Percentiles rank a stretch among this genome's conserved stretches.
Conservation (phyloP, 2,329 filamentous ascomycete genomes). For the Penicillium griseofulvum region DNA sequence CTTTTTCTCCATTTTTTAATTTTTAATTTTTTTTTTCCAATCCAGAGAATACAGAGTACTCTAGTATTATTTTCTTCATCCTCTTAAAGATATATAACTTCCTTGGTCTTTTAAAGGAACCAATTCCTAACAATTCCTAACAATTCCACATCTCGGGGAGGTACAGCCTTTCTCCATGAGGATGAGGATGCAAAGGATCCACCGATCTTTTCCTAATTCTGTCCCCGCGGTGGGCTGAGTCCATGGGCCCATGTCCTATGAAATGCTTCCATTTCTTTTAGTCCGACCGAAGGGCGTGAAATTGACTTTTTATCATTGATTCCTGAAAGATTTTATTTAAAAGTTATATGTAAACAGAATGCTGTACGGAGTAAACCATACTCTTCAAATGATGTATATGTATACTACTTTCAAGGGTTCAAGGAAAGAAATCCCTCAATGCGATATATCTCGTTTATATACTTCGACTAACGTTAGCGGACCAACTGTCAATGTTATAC, state of each 20-base stretch:
- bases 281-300: conserved; percentile 28
- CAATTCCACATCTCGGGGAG: not conserved
- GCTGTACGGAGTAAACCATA: too few relatives aligned
- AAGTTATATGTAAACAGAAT: too few relatives aligned
- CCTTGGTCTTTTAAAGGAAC: too few relatives aligned
- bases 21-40: too few relatives aligned
- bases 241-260: conserved; percentile 17
- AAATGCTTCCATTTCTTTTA: conserved; percentile 14
- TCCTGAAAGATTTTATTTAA: too few relatives aligned
- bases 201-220: conserved; percentile 28
- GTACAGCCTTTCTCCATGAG: conserved; percentile 1
- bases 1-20: too few relatives aligned
- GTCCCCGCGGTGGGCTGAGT: conserved; percentile 28
- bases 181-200: conserved; percentile 4
- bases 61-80: too few relatives aligned
- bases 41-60: too few relatives aligned
- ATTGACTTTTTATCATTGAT: conserved; percentile 20
- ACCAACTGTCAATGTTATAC: not conserved
- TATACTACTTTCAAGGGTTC: not conserved
- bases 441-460: not conserved
- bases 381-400: too few relatives aligned
- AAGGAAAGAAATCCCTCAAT: not conserved
- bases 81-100: not conserved
- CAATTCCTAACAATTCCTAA: too few relatives aligned
- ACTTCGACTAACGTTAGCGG: not conserved